phyloP scores from a whole-genome alignment of 2,329 filamentous ascomycete genomes.

The Sphaerulina vaccinii region DNA sequence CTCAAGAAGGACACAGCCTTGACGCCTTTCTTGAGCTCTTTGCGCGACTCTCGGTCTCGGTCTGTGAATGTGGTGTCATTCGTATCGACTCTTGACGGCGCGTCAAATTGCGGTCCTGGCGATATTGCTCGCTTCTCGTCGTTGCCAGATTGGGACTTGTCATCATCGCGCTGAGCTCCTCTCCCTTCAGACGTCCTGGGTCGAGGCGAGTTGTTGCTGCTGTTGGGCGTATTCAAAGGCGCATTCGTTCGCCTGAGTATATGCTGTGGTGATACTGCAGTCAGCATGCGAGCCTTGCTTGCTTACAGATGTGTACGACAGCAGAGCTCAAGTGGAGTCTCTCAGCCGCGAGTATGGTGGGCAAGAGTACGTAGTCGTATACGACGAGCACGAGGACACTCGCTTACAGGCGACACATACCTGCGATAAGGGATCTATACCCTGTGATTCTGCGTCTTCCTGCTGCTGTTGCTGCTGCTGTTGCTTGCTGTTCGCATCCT shows the following conservation, averaged over 20 bases:
- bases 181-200: constrained; percentile 36
- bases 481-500: constrained; percentile 19
- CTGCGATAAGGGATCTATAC: constrained; percentile 67
- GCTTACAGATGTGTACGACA: constrained; percentile 6
- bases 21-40: constrained; percentile 66
- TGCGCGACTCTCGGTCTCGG: constrained; percentile 15
- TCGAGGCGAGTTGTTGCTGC: constrained; percentile 35
- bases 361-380: constrained; percentile 6
- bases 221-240: constrained; percentile 42
- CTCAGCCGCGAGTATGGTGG: constrained; percentile 5
- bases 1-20: constrained; percentile 90
- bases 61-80: constrained; percentile 19
- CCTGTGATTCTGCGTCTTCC: constrained; percentile 41
- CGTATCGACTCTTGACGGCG: constrained; percentile 26
- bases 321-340: constrained; percentile 10
- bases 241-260: constrained; percentile 67
- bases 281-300: constrained; percentile 19
- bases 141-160: constrained; percentile 12
- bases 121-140: constrained; percentile 17
- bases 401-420: constrained; percentile 46
- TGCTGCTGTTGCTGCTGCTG: constrained; percentile 19
- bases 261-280: constrained; percentile 42
- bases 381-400: background rate
- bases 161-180: constrained; percentile 26
- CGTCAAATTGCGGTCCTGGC: constrained; percentile 19